A percentile compares a stretch with the other conserved stretches of the same genome.
These are phyloP conservation scores for Seminavis robusta DNA, from an alignment of 108 stramenopile species.

Conservation along the genomic window DNA sequence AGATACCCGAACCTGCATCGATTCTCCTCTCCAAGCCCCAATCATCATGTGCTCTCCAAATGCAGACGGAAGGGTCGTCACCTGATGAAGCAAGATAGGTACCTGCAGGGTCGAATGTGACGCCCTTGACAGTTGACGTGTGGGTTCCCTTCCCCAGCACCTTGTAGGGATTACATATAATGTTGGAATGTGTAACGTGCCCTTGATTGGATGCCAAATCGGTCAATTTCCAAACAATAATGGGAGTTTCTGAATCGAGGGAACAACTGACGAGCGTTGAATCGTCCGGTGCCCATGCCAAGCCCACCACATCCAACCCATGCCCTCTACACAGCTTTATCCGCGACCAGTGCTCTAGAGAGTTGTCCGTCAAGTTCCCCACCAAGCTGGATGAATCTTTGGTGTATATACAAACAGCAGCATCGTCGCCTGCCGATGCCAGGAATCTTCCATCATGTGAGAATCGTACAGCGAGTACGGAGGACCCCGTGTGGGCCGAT, in stretches of 20 bases:
- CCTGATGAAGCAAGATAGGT: constrained; percentile 78
- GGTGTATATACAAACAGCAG: constrained; percentile 71
- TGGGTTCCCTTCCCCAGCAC: constrained; percentile 64
- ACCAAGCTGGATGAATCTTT: background rate
- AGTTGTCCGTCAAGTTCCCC: constrained; percentile 47
- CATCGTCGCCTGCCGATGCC: constrained; percentile 85
- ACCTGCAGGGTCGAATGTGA: constrained; percentile 85
- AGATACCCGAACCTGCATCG: constrained; percentile 68
- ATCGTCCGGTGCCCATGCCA: constrained; percentile 91
- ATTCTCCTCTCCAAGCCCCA: constrained; percentile 82
- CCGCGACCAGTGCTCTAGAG: constrained; percentile 54
- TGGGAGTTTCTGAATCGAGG: constrained; percentile 79
- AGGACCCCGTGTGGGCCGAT: constrained; percentile 77
- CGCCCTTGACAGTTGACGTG: constrained; percentile 84
- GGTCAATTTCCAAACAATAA: constrained; percentile 81
- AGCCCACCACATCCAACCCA: constrained; percentile 80
- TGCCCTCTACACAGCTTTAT: constrained; percentile 85
- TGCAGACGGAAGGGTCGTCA: constrained; percentile 83
- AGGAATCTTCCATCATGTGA: constrained; percentile 67
- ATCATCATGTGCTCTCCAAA: constrained; percentile 87
- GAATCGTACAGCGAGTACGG: constrained; percentile 77
- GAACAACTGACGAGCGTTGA: constrained; percentile 82
- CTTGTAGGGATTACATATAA: constrained; percentile 69
- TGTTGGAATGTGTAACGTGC: constrained; percentile 16
- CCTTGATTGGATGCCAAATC: constrained; percentile 31